phyloP scores from a whole-genome alignment of 306 rosid species.

The Prunus fruticosa region DNA sequence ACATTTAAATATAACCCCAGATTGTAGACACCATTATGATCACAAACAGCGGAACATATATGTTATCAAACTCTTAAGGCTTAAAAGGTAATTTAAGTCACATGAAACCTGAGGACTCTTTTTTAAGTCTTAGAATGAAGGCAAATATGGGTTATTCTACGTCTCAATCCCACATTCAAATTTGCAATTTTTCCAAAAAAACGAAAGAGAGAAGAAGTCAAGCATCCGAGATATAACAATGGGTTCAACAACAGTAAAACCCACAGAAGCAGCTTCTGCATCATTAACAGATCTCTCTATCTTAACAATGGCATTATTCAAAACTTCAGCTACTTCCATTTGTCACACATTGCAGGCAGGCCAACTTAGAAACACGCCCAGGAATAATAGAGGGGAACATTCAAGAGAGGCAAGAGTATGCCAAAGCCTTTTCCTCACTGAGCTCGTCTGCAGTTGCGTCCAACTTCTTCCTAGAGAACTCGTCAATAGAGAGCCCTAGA shows the following conservation, averaged over 20 bases:
- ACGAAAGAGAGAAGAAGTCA: not conserved
- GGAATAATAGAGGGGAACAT: not conserved
- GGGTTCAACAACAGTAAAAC: constrained; percentile 28
- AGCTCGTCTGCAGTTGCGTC: constrained; percentile 82
- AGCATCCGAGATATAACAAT: constrained; percentile 18
- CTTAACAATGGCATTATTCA: constrained; percentile 52
- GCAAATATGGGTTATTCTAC: not conserved
- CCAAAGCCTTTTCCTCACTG: constrained; percentile 82
- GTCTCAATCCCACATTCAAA: not conserved
- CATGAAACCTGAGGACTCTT: not conserved
- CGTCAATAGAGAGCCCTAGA: constrained; percentile 79
- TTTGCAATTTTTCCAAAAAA: not conserved
- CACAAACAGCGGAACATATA: not conserved
- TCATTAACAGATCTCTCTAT: constrained; percentile 32
- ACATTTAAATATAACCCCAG: not conserved
- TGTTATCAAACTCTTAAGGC: not conserved
- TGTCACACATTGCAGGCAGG: constrained; percentile 13
- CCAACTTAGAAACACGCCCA: constrained; percentile 11
- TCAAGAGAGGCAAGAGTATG: constrained; percentile 87
- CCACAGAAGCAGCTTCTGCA: constrained; percentile 35
- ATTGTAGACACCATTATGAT: not conserved
- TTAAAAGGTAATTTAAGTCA: not conserved
- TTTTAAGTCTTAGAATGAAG: not conserved
- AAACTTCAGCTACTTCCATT: constrained; percentile 31
- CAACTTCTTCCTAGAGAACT: constrained; percentile 88